Evolutionary conservation across 2,329 filamentous ascomycete genomes (phyloP).

Genomic region (Fusarium luffae): DNA sequence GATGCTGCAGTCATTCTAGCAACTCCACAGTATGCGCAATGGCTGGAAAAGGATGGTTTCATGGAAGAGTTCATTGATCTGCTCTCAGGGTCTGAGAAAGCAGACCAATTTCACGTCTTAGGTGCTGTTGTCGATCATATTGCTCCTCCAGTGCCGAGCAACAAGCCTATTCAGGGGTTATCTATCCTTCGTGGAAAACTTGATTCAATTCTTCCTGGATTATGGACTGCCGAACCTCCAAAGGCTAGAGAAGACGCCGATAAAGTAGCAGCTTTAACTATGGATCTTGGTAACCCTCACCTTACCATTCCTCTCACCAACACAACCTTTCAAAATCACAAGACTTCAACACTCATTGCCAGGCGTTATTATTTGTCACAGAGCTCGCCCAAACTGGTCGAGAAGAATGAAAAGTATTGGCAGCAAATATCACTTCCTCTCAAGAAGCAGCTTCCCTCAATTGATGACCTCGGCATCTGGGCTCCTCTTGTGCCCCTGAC

Average conservation of each 20-base stretch:
- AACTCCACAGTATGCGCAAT: constrained; percentile 60
- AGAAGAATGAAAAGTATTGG: constrained; percentile 51
- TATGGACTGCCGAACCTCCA: constrained; percentile 54
- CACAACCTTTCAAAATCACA: constrained; percentile 79
- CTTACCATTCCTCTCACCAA: constrained; percentile 76
- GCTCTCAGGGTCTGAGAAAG: constrained; percentile 57
- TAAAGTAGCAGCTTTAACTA: constrained; percentile 55
- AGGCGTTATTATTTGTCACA: constrained; percentile 46
- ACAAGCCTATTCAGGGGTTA: constrained; percentile 56
- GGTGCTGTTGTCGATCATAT: constrained; percentile 68
- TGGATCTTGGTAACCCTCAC: constrained; percentile 52
- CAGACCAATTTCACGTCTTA: constrained; percentile 59
- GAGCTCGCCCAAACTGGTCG: constrained; percentile 36
- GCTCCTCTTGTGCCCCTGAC: constrained; percentile 72
- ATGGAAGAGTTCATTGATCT: constrained; percentile 57
- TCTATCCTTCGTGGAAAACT: constrained; percentile 62
- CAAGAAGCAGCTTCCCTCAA: constrained; percentile 30
- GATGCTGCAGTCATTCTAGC: constrained; percentile 62
- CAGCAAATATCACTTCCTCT: constrained; percentile 52
- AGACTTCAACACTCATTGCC: constrained; percentile 66
- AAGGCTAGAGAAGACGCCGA: constrained; percentile 48
- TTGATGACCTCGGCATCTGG: constrained; percentile 46
- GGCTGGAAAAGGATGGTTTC: constrained; percentile 58
- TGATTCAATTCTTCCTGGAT: constrained; percentile 56
- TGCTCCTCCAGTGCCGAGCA: constrained; percentile 49